Evolutionary conservation across 2,329 filamentous ascomycete genomes (phyloP), one percentile per base, ranked within the genome.

Genomic region (Alternaria ethzedia): DNA sequence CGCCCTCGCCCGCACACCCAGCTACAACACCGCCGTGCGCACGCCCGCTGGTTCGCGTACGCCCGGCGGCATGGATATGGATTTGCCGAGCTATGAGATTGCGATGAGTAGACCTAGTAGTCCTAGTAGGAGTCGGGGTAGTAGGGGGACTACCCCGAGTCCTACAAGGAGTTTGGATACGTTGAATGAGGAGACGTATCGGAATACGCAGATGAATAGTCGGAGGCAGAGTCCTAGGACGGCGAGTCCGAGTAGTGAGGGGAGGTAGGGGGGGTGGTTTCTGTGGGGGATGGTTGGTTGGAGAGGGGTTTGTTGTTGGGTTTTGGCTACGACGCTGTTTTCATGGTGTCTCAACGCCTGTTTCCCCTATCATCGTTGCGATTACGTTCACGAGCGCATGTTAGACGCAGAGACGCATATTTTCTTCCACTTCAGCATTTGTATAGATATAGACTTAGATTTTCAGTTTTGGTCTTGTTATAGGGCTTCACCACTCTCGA

Each of bases 21-120:
- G 82, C 51, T 86, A 86, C 68, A 82, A 82, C 71, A 83, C 83
- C 1, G 83, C 83, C 8, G 75, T 85, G 8, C 79, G 83, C 30
- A 84, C 82, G 2, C 82, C 82, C 2, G 78, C 82, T 2, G 79
- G 78, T 3, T 68, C 79, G 12, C 60, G 66, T 13, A 82, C 81
- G 10, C 82, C 82, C 2, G 78, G 79, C 47, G 77, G 73, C 21
- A 55, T 65, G 12, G 81, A 82, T 23, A 59, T 73, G 54, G 78
- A 76, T 12, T 79, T 82, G 1, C 83, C 83, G 2, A 81, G 75
- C 54, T 85, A 85, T 69, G 75, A 83, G 36, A 79, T 82, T 45
- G 83, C 83, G 0, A 84, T 79, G 6, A 81, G 76, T 45, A 76
- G 83, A 45, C 82, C 82, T 0, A 75, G 81, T 7, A 81, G 76